Evolutionary conservation across 768 basidiomycete genomes (phyloP).

Genomic region (Lactarius sanguifluus): DNA sequence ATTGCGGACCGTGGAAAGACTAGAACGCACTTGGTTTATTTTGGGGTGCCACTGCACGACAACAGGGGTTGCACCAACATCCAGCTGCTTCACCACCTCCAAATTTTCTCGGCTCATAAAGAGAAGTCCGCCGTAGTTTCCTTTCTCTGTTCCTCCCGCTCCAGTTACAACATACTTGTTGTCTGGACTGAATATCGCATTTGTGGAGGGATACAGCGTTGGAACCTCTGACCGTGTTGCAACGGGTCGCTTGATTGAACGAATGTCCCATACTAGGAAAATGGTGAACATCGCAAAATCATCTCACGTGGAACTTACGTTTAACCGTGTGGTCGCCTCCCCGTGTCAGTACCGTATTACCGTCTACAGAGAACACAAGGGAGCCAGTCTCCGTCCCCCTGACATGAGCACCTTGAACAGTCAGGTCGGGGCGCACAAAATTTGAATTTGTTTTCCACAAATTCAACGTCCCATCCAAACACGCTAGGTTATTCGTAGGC

Average conservation of each 20-base stretch:
- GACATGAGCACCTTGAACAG: conserved; percentile 81
- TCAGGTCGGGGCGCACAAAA: conserved; percentile 87
- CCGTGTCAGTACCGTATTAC: conserved; percentile 78
- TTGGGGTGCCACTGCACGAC: conserved; percentile 93
- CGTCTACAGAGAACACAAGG: conserved; percentile 86
- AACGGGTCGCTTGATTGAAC: conserved; percentile 87
- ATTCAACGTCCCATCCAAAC: conserved; percentile 88
- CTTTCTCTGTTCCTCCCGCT: conserved; percentile 63
- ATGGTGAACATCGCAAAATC: not conserved
- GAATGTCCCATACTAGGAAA: conserved; percentile 86
- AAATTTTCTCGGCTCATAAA: conserved; percentile 72
- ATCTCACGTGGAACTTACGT: conserved; percentile 51
- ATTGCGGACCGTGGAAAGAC: not conserved
- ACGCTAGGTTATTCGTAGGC: conserved; percentile 50
- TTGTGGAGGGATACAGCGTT: conserved; percentile 88
- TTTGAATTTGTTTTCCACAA: conserved; percentile 93
- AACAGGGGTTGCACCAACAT: conserved; percentile 78
- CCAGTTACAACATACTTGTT: conserved; percentile 89
- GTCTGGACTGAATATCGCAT: conserved; percentile 94
- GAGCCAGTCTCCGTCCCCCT: conserved; percentile 88
- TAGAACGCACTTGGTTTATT: conserved; percentile 84
- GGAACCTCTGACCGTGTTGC: conserved; percentile 60
- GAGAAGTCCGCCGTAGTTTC: conserved; percentile 66
- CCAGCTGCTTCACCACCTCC: conserved; percentile 64
- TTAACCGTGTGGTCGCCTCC: conserved; percentile 97